Evolutionary conservation across 176 grass and related monocot genomes (phyloP).

Genomic region (Musa schizocarpa): DNA sequence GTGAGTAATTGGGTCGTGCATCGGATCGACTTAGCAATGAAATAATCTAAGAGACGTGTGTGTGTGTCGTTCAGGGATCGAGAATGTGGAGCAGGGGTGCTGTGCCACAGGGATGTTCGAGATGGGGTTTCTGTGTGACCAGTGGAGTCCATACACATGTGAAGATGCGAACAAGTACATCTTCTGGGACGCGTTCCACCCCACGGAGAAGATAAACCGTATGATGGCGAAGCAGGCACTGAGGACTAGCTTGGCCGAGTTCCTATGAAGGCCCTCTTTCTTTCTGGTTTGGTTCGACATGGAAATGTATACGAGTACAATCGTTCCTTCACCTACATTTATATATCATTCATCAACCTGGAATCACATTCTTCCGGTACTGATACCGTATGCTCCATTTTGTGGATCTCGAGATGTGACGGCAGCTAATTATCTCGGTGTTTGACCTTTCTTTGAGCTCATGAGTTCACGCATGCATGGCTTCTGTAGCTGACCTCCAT

Average conservation of each 20-base stretch:
- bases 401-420: too few relatives aligned
- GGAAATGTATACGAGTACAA: too few relatives aligned
- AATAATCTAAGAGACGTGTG: neutral
- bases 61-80: neutral
- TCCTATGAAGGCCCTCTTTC: neutral
- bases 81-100: neutral
- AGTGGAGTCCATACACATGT: neutral
- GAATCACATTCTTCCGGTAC: too few relatives aligned
- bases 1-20: constrained; percentile 5
- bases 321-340: too few relatives aligned
- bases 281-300: too few relatives aligned
- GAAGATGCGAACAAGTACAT: neutral
- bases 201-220: constrained; percentile 1
- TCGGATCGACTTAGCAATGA: neutral
- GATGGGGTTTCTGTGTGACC: neutral
- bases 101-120: neutral
- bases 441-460: too few relatives aligned
- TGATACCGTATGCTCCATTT: too few relatives aligned
- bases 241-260: neutral
- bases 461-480: too few relatives aligned
- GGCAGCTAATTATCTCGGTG: too few relatives aligned
- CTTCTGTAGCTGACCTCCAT: too few relatives aligned
- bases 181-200: constrained; percentile 11
- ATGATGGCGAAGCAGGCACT: neutral
- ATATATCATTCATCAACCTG: too few relatives aligned